Evolutionary conservation across 352 stramenopile genomes (phyloP), one percentile per base, ranked within the genome.

Genomic region (Detonula confervacea): DNA sequence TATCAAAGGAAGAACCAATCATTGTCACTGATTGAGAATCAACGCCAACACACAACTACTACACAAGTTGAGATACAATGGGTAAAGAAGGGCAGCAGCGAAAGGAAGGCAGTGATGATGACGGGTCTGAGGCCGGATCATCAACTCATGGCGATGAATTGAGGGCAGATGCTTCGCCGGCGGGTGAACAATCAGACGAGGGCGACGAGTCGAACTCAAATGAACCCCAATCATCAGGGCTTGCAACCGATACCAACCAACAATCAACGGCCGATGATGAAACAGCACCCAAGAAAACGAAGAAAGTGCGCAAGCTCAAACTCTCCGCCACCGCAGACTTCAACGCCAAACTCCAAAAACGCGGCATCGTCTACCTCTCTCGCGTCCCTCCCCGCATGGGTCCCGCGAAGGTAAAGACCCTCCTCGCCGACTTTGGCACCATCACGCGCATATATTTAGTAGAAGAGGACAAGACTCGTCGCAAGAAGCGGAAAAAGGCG

Each of bases 321-420:
- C 49, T 91, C 22, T 78, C 62, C 2, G 51, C 87, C 44, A 91
- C 87, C 11, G 52, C 88, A 61, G 73, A 92, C 65, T 93, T 91
- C 59, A 93, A 93, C 60, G 80, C 71, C 20, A 84, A 86, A 49
- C 67, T 95, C 1, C 70, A 86, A 51, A 88, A 84, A 46, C 72
- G 90, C 9, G 92, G 91, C 22, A 89, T 95, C 8, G 37, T 98
- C 16, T 99, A 99, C 91, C 93, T 99, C 64, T 95, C 95, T 25
- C 95, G 96, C 33, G 91, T 99, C 47, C 97, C 97, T 51, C 96
- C 97, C 9, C 97, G 96, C 71, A 98, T 99, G 96, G 98, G 97
- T 65, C 96, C 96, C 0, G 95, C 97, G 66, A 98, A 98, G 83
- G 84, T 98, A 35, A 97, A 96, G 72, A 90, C 95, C 60, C 75